Evolutionary conservation across 306 rosid genomes (phyloP).

Genomic region (Quercus variabilis): DNA sequence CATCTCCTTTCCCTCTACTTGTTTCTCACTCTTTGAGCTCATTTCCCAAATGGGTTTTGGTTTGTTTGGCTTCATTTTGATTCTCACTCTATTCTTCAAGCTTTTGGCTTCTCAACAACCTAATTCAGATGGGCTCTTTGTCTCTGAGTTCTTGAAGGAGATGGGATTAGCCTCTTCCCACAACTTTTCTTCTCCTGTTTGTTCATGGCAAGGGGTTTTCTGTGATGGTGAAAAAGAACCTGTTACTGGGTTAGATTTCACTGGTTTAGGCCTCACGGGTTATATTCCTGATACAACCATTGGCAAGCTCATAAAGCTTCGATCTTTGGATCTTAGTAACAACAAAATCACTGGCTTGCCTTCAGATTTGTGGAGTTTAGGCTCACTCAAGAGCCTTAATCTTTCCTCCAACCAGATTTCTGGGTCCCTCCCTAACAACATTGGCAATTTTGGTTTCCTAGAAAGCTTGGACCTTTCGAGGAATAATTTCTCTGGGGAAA

Average conservation of each 20-base stretch:
- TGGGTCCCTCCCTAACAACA: conserved; percentile 67
- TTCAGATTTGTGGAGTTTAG: conserved; percentile 89
- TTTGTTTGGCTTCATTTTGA: conserved; percentile 52
- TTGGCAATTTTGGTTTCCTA: conserved; percentile 82
- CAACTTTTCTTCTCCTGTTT: conserved; percentile 65
- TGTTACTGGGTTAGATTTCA: conserved; percentile 44
- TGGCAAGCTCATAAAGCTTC: conserved; percentile 76
- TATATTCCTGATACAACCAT: conserved; percentile 74
- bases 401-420: conserved; percentile 74
- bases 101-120: conserved; percentile 73
- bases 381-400: conserved; percentile 65
- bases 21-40: conserved; percentile 19
- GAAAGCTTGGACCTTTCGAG: conserved; percentile 71
- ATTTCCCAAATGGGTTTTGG: conserved; percentile 59
- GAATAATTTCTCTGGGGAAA: conserved; percentile 67
- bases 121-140: conserved; percentile 73
- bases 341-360: conserved; percentile 74
- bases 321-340: conserved; percentile 75
- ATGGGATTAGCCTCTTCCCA: conserved; percentile 47
- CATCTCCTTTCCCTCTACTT: conserved; percentile 2
- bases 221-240: conserved; percentile 54
- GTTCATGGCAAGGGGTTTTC: conserved; percentile 75
- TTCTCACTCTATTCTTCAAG: conserved; percentile 59
- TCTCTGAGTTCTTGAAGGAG: conserved; percentile 63
- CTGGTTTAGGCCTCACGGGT: conserved; percentile 71